Evolutionary conservation across 2,329 filamentous ascomycete genomes (phyloP), one percentile per base, ranked within the genome.

Genomic region (Monilinia aucupariae): DNA sequence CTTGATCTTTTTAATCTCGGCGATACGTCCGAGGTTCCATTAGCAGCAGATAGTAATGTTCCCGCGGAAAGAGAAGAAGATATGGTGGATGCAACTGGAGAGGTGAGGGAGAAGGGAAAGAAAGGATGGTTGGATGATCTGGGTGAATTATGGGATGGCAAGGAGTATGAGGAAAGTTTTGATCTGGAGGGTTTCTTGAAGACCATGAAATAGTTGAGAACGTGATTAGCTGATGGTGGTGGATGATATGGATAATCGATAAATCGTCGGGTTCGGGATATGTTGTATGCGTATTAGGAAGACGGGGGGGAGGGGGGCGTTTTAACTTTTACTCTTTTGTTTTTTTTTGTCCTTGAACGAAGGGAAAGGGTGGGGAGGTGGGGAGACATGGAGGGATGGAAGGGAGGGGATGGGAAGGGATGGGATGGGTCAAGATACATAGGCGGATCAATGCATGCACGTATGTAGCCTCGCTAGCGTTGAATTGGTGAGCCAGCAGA

Each of bases 131-230:
- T 97, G 66, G 94, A 99, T 74, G 94, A 97, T 73, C 78, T 99
- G 64, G 93, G 91, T 64, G 94, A 99, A 76, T 79, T 99, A 37
- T 99, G 94, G 93, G 94, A 99, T 74, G 93, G 97, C 75, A 88
- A 87, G 74, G 92, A 97, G 79, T 99, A 99, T 76, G 92, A 97
- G 77, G 94, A 99, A 78, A 96, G 96, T 76, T 97, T 97, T 75
- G 91, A 97, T 75, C 79, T 99, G 69, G 92, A 96, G 71, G 92
- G 91, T 4, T 99, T 97, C 79, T 82, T 99, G 78, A 92, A 92
- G 75, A 96, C 85, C 69, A 97, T 99, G 91, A 71, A 71, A 43
- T 70, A 61, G 48, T 43, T 22, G 30, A n/a, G 17, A 43, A 25
- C 30, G 37, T n/a, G 7, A 39, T 39, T 55, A 13, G 10, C 25